Conservation (phyloP, 2,329 filamentous ascomycete species). For the Sclerotinia trifoliorum region DNA sequence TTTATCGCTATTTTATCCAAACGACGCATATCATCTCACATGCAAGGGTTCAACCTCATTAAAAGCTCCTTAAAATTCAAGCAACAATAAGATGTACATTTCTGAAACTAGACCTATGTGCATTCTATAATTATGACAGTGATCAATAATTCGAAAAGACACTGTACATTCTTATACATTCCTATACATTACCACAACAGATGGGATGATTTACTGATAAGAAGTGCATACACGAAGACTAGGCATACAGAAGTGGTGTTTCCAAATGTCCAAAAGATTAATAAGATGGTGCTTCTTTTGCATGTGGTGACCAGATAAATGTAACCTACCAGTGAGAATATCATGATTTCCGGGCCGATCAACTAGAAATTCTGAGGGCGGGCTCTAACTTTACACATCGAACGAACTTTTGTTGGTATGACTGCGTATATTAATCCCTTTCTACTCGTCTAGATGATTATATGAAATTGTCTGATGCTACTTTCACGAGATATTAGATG, state of each 20-base stretch:
- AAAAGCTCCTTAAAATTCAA: too few relatives aligned
- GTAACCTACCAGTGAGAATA: background rate
- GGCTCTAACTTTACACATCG: background rate
- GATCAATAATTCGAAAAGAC: too few relatives aligned
- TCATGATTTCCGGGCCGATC: conserved; percentile 9
- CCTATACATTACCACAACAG: background rate
- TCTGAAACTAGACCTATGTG: too few relatives aligned
- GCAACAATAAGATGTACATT: too few relatives aligned
- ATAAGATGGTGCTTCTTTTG: conserved; percentile 1
- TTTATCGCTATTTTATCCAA: too few relatives aligned
- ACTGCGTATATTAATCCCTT: too few relatives aligned
- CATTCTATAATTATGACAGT: too few relatives aligned
- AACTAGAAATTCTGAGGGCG: background rate
- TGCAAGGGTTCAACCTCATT: too few relatives aligned
- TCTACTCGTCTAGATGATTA: background rate
- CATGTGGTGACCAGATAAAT: conserved; percentile 1
- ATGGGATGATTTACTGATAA: conserved; percentile 5
- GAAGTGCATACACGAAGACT: conserved; percentile 20
- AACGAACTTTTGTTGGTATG: background rate
- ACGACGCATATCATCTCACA: too few relatives aligned
- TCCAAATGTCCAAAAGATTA: background rate
- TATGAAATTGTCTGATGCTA: background rate
- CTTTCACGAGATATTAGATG: background rate
- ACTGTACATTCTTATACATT: background rate
- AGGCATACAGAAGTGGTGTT: conserved; percentile 4